These are phyloP conservation scores for Trapa incisa DNA, from an alignment of 345 rosid genomes.

Conservation along the genomic window DNA sequence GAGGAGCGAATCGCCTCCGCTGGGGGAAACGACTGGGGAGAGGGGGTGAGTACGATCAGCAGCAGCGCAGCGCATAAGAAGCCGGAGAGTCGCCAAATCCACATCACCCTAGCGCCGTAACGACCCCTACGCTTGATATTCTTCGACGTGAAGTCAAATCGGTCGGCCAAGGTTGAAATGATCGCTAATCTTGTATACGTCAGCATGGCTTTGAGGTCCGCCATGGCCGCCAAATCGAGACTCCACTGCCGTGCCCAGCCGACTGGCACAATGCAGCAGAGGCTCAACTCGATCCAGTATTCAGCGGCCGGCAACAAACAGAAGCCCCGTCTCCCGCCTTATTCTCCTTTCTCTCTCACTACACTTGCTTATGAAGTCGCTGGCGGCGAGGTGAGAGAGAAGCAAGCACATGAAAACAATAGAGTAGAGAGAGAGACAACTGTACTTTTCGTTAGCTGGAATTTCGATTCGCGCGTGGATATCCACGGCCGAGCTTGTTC, in stretches of 20 bases:
- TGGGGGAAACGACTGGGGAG: conserved; percentile 82
- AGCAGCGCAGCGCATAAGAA: conserved; percentile 55
- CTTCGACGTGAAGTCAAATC: conserved; percentile 30
- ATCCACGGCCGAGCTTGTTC: too few species aligned
- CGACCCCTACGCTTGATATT: conserved; percentile 20
- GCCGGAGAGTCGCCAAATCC: conserved; percentile 48
- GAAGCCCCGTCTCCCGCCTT: conserved; percentile 15
- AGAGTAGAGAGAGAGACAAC: not conserved
- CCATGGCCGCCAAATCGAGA: conserved; percentile 23
- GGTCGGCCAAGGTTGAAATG: conserved; percentile 27
- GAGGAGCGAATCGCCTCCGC: conserved; percentile 89
- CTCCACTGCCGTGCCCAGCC: conserved; percentile 28
- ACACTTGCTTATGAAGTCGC: not conserved
- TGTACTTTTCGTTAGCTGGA: too few species aligned
- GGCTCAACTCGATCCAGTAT: conserved; percentile 6
- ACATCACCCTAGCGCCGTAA: conserved; percentile 31
- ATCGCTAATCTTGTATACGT: conserved; percentile 25
- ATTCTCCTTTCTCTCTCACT: conserved; percentile 10
- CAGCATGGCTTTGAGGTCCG: conserved; percentile 38
- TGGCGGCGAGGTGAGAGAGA: not conserved
- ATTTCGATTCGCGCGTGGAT: too few species aligned
- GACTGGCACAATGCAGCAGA: conserved; percentile 27
- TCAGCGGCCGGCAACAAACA: conserved; percentile 16
- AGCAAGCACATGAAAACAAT: too few species aligned
- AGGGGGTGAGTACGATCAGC: conserved; percentile 73